Evolutionary conservation across 1,284 basidiomycete genomes (phyloP), one percentile per base, ranked within the genome.

Genomic region (Malassezia cuniculi): DNA sequence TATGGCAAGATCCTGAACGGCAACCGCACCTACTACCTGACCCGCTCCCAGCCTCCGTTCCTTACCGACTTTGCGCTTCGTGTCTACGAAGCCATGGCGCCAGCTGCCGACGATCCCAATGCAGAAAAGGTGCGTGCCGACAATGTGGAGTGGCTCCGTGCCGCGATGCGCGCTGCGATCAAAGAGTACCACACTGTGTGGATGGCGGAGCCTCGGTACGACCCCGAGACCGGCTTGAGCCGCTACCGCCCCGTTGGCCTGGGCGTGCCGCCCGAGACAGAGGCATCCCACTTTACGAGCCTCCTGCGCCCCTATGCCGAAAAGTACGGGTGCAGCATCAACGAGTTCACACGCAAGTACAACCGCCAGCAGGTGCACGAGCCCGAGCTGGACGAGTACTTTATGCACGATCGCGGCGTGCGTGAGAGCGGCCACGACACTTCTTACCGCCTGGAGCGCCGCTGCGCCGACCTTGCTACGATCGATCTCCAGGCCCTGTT

Each of bases 131-230:
- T 6, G 7, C 22, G 22, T 6, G 26, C 78, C 24, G 78, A 60
- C 30, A 93, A 94, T 72, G 82, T 82, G 32, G 72, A 73, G 33
- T 97, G 89, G 87, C 76, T 97, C 36, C 90, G 86, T 69, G 79
- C 81, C 15, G 89, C 87, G 2, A 93, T 97, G 47, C 81, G 82
- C 63, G 85, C 90, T 4, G 87, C 90, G 19, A 89, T 97, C 73
- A 94, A 95, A 69, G 90, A 97, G 67, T 97, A 97, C 68, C 87
- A 95, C 72, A 85, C 81, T 25, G 79, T 97, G 51, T 97, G 90
- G 90, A 82, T 90, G 59, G 79, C 82, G 7, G 79, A 82, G 65
- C 93, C 89, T 14, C 79, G 90, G 18, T 81, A 93, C 55, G 87
- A 97, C 69, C 78, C 80, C 22, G 84, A 83, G 70, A 85, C 85